Base-by-base conservation (phyloP, 2,329 filamentous ascomycete species). In the Fusarium irregulare region DNA sequence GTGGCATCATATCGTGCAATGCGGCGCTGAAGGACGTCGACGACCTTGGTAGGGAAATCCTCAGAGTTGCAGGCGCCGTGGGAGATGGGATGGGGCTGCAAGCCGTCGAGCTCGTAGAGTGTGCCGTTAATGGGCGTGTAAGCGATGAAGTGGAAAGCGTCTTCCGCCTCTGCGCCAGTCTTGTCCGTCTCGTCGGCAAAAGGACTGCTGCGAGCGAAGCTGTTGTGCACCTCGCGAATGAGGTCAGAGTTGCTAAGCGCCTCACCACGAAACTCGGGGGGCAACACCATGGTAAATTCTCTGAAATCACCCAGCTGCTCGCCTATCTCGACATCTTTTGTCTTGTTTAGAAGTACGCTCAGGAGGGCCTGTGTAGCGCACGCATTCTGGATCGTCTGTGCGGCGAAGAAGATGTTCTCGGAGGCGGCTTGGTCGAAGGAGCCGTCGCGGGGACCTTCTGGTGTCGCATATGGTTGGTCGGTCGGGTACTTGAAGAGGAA, bases 401-500 rank as follows among this genome's bases (percentile, higher is more conserved):
- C 90, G 6, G 96, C 96, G 81, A 99, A 99, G 86, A 97, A 99
- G 75, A 97, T 86, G 66, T 87, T 86, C 68, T 93, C 90, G 20
- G 92, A 85, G 16, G 93, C 93, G 18, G 85, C 86, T 73, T 89
- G 84, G 82, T 98, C 94, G 80, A 93, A 97, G 34, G 83, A 85
- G 66, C 96, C 96, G 79, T 98, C 94, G 70, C 89, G 87, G 0
- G 94, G 94, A 46, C 87, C 87, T 60, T 88, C 85, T 44, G 86
- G 82, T 66, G 80, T 80, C 40, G 83, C 88, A 83, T 85, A 91
- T 74, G 84, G 87, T 65, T 81, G 87, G 78, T 92, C 90, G 66
- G 89, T 94, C 53, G 89, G 93, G 82, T 93, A 99, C 83, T 98
- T 98, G 90, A 99, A 99, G 80, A 99, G 93, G 82, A 99, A 99